These are phyloP conservation scores for Butyriboletus appendiculatus DNA, from an alignment of 1,284 basidiomycete genomes.

Conservation along the genomic window DNA sequence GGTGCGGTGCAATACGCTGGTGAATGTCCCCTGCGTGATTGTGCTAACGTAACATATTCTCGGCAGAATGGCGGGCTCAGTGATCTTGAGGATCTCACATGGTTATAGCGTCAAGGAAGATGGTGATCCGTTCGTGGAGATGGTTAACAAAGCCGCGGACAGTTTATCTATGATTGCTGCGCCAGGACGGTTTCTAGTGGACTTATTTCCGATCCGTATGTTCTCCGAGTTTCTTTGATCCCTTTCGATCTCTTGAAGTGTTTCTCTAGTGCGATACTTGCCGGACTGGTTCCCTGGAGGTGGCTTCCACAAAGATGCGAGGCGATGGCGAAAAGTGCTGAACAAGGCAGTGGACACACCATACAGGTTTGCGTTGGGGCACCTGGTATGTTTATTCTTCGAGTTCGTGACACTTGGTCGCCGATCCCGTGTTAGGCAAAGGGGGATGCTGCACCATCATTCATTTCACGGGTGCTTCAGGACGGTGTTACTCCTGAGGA, in stretches of 20 bases:
- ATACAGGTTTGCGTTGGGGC: conserved; percentile 39
- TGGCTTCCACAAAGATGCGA: conserved; percentile 42
- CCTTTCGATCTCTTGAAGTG: neutral
- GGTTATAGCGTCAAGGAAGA: conserved; percentile 24
- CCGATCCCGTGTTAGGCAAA: conserved; percentile 32
- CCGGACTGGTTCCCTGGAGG: conserved; percentile 52
- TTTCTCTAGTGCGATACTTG: conserved; percentile 36
- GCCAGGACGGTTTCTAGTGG: conserved; percentile 30
- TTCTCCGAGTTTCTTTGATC: neutral
- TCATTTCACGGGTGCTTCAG: conserved; percentile 28
- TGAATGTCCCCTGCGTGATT: conserved; percentile 2
- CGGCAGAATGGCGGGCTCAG: conserved; percentile 2
- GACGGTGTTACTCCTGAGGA: conserved; percentile 14
- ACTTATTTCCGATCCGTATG: conserved; percentile 30
- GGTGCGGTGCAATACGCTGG: neutral
- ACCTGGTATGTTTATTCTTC: conserved; percentile 33
- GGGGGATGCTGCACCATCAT: conserved; percentile 40
- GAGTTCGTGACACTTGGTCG: neutral
- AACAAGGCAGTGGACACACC: conserved; percentile 37
- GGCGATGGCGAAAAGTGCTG: conserved; percentile 37
- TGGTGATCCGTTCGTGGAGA: conserved; percentile 25
- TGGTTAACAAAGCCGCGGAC: conserved; percentile 18
- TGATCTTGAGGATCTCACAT: conserved; percentile 19
- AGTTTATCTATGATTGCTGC: conserved; percentile 11
- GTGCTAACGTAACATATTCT: neutral